Evolutionary conservation across 2,329 filamentous ascomycete species (phyloP).

Genomic region (Xylaria sp.): DNA sequence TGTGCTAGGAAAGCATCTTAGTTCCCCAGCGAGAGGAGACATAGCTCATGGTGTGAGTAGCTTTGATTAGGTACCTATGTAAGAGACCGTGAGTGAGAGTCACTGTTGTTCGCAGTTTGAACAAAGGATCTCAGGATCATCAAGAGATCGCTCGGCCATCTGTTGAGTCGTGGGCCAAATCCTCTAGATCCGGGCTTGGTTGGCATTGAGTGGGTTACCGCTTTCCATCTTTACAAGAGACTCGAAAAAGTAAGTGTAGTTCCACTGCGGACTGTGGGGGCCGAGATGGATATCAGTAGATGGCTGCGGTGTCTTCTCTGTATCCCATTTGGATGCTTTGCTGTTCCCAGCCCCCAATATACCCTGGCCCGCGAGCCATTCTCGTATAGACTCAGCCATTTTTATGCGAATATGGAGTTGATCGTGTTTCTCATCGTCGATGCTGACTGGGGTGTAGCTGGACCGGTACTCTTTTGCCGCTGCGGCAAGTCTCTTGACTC

Average conservation of each 20-base stretch:
- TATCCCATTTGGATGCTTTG: not conserved
- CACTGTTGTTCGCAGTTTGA: too few species aligned
- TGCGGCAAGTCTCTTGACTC: constrained; percentile 21
- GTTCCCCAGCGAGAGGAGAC: too few species aligned
- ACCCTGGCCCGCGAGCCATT: constrained; percentile 8
- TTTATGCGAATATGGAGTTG: constrained; percentile 1
- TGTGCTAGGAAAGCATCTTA: too few species aligned
- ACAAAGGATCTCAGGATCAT: too few species aligned
- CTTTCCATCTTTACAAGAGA: not conserved
- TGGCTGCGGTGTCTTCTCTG: not conserved
- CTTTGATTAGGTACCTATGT: too few species aligned
- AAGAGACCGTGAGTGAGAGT: too few species aligned
- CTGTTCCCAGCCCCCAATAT: not conserved
- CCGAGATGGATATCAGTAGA: not conserved
- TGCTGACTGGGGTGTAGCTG: constrained; percentile 6
- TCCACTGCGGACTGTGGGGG: constrained; percentile 12
- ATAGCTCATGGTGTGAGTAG: too few species aligned
- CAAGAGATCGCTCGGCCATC: too few species aligned
- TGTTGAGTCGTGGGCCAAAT: too few species aligned
- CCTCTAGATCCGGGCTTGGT: too few species aligned
- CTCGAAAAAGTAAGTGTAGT: constrained; percentile 17
- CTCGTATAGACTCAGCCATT: constrained; percentile 4
- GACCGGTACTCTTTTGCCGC: constrained; percentile 13
- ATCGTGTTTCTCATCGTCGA: constrained; percentile 7
- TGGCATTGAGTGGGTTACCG: too few species aligned